These are phyloP conservation scores for Scleromitrula shiraiana DNA, from an alignment of 2,329 filamentous ascomycete genomes.

Conservation along the genomic window DNA sequence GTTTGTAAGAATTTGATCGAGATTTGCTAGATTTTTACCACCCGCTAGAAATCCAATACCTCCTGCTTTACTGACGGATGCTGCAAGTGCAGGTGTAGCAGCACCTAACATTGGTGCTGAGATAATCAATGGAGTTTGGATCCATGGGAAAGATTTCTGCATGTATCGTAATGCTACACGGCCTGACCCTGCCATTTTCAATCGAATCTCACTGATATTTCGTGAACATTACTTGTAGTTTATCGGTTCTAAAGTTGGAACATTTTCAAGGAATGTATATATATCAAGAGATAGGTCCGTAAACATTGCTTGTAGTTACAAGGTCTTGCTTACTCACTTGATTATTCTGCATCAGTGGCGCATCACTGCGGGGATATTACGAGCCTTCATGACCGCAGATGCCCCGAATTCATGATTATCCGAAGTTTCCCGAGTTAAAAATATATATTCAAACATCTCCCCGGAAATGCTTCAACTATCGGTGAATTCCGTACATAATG, in stretches of 20 bases:
- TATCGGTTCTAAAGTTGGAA: too few relatives aligned
- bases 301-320: neutral
- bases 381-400: neutral
- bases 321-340: neutral
- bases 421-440: neutral
- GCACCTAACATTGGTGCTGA: conserved; percentile 64
- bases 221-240: too few relatives aligned
- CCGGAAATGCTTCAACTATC: conserved; percentile 2
- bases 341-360: too few relatives aligned
- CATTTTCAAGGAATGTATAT: too few relatives aligned
- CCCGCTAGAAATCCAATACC: conserved; percentile 42
- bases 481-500: neutral
- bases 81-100: conserved; percentile 45
- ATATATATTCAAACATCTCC: neutral
- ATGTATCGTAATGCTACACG: neutral
- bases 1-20: conserved; percentile 4
- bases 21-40: conserved; percentile 24
- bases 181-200: neutral
- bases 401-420: neutral
- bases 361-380: neutral
- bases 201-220: too few relatives aligned
- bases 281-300: neutral
- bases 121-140: conserved; percentile 37
- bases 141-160: conserved; percentile 4
- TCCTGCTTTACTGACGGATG: conserved; percentile 50